These are phyloP conservation scores for Magnolia changhungtana DNA, from an alignment of 164 flowering plant genomes.

Conservation along the genomic window DNA sequence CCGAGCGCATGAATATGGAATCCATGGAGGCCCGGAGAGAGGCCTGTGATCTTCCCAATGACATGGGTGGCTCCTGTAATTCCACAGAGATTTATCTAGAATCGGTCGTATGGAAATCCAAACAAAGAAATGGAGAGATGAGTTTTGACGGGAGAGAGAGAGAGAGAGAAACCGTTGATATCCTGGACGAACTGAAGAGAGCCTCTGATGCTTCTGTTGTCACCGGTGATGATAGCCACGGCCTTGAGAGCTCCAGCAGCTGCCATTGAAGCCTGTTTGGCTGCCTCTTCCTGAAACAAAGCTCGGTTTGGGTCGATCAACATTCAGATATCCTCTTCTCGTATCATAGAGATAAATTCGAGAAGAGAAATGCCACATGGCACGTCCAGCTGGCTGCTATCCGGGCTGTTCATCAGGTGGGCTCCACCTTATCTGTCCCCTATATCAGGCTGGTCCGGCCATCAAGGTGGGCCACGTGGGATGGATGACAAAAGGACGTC, in stretches of 20 bases:
- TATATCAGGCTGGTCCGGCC: too few species aligned
- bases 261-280: conserved; percentile 1
- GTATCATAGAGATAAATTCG: too few species aligned
- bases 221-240: conserved; percentile 67
- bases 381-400: too few species aligned
- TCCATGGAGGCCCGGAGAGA: conserved; percentile 78
- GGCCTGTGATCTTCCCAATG: conserved; percentile 65
- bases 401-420: too few species aligned
- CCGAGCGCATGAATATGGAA: conserved; percentile 94
- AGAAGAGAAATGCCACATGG: too few species aligned
- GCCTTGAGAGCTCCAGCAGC: conserved; percentile 42
- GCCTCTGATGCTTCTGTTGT: conserved; percentile 43
- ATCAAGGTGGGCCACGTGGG: too few species aligned
- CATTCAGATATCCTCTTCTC: too few species aligned
- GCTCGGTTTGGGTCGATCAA: too few species aligned
- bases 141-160: not conserved
- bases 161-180: conserved; percentile 34
- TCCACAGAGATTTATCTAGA: not conserved
- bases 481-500: too few species aligned
- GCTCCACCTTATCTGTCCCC: too few species aligned
- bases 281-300: too few species aligned
- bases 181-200: conserved; percentile 58
- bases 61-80: conserved; percentile 58
- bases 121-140: not conserved
- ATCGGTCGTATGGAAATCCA: not conserved